These are phyloP conservation scores for Pigoraptor vietnamica DNA, from an alignment of 78 protist genomes.

Conservation along the genomic window DNA sequence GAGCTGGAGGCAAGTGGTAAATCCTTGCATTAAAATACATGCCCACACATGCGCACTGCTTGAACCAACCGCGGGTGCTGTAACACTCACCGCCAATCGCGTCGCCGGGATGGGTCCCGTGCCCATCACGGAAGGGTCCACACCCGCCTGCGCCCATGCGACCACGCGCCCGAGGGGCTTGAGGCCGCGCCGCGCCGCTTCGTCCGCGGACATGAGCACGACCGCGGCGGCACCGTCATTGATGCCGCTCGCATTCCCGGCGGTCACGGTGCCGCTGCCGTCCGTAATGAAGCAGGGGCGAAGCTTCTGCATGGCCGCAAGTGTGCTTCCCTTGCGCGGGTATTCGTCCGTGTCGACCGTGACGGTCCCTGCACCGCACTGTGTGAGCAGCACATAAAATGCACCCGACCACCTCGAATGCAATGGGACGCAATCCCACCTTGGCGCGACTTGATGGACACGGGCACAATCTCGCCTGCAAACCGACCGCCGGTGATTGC, in stretches of 20 bases:
- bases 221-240: conserved; percentile 75
- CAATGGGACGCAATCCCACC: background rate
- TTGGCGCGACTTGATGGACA: conserved; percentile 18
- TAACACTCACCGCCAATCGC: background rate
- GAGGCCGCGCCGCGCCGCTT: conserved; percentile 35
- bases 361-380: background rate
- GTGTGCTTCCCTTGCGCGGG: conserved; percentile 24
- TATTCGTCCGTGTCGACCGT: conserved; percentile 55
- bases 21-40: too few relatives aligned
- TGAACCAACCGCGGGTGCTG: conserved; percentile 2
- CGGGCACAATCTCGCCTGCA: conserved; percentile 48
- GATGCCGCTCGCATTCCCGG: conserved; percentile 65
- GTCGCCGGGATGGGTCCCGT: conserved; percentile 55
- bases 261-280: conserved; percentile 54
- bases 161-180: conserved; percentile 46
- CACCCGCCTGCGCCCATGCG: conserved; percentile 30
- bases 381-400: background rate
- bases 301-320: conserved; percentile 26
- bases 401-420: background rate
- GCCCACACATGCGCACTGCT: too few relatives aligned
- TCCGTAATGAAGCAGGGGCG: conserved; percentile 52
- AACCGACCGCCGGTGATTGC: conserved; percentile 26
- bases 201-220: conserved; percentile 47
- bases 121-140: conserved; percentile 59
- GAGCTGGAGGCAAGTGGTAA: background rate